These are phyloP conservation scores for Paraconiothyrium brasiliense DNA, from an alignment of 2,329 filamentous ascomycete genomes.

Conservation along the genomic window DNA sequence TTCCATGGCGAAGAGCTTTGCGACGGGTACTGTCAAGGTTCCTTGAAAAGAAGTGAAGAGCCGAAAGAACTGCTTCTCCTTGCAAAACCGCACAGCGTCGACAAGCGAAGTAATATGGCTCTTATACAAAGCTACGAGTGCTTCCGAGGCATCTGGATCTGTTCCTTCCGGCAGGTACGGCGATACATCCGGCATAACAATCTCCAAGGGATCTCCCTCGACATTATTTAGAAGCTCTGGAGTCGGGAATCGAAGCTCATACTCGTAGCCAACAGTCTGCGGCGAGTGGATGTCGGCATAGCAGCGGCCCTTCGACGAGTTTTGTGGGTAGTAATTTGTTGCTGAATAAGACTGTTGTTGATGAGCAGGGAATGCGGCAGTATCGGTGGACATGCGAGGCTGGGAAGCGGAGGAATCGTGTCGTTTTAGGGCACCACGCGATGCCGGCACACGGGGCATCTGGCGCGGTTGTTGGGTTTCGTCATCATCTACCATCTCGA, in stretches of 20 bases:
- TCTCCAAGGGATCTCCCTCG: conserved; percentile 68
- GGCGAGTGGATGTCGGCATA: conserved; percentile 58
- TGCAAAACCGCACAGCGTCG: conserved; percentile 94
- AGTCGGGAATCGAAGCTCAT: conserved; percentile 69
- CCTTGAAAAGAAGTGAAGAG: conserved; percentile 95
- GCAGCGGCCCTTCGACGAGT: conserved; percentile 55
- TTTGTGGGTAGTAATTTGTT: conserved; percentile 43
- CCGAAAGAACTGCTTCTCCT: conserved; percentile 95
- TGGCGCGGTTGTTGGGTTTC: conserved; percentile 19
- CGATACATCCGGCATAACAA: conserved; percentile 86
- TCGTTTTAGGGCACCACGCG: conserved; percentile 38
- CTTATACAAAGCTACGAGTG: conserved; percentile 85
- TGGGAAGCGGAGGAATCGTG: conserved; percentile 36
- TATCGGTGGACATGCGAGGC: conserved; percentile 59
- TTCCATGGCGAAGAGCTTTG: conserved; percentile 86
- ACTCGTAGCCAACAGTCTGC: conserved; percentile 65
- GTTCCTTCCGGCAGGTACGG: conserved; percentile 82
- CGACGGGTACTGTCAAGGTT: conserved; percentile 94
- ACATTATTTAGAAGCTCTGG: conserved; percentile 65
- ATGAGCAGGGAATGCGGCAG: conserved; percentile 56
- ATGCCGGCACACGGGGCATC: conserved; percentile 2
- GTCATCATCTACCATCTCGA: conserved; percentile 60
- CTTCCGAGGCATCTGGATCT: conserved; percentile 86
- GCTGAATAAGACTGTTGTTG: conserved; percentile 36
- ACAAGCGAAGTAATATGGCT: conserved; percentile 96